These are phyloP conservation scores for Candida ovalis DNA, from an alignment of 805 yeast genomes.

Conservation along the genomic window DNA sequence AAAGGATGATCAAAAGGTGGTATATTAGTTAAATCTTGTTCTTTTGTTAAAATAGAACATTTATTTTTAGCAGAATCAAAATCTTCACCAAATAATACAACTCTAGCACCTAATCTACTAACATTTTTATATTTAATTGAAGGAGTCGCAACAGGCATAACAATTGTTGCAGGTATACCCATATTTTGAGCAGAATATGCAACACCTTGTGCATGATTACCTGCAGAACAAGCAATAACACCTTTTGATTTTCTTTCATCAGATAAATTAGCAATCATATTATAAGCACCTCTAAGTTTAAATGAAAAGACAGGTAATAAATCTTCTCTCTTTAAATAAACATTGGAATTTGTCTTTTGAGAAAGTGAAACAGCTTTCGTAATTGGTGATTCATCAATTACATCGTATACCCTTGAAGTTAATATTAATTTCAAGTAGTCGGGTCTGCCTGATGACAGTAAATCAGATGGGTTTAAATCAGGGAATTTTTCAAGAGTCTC, in stretches of 20 bases:
- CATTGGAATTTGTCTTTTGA: slow-evolving; percentile 68
- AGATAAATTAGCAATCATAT: slow-evolving; percentile 87
- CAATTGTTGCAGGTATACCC: slow-evolving; percentile 91
- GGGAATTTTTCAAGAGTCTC: slow-evolving; percentile 36
- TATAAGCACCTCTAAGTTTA: slow-evolving; percentile 96
- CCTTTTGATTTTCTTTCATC: slow-evolving; percentile 69
- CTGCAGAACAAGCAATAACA: slow-evolving; percentile 97
- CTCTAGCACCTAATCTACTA: slow-evolving; percentile 87
- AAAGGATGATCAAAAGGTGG: slow-evolving; percentile 99
- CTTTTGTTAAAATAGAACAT: slow-evolving; percentile 66
- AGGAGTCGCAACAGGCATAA: slow-evolving; percentile 98
- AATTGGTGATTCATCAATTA: slow-evolving; percentile 85
- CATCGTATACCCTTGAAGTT: slow-evolving; percentile 93
- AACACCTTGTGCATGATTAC: slow-evolving; percentile 99
- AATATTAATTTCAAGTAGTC: slow-evolving; percentile 88
- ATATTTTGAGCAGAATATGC: slow-evolving; percentile 85
- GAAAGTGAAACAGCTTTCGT: slow-evolving; percentile 72
- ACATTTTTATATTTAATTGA: slow-evolving; percentile 91
- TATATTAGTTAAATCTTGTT: slow-evolving; percentile 76
- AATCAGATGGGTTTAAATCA: slow-evolving; percentile 46
- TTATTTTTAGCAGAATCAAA: slow-evolving; percentile 94
- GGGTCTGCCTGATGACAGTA: slow-evolving; percentile 65
- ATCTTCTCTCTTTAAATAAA: slow-evolving; percentile 87
- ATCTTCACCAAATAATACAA: slow-evolving; percentile 88
- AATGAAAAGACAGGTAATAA: slow-evolving; percentile 91